These are phyloP conservation scores for Porodaedalea pini DNA, from an alignment of 1,284 basidiomycete species.

Conservation along the genomic window DNA sequence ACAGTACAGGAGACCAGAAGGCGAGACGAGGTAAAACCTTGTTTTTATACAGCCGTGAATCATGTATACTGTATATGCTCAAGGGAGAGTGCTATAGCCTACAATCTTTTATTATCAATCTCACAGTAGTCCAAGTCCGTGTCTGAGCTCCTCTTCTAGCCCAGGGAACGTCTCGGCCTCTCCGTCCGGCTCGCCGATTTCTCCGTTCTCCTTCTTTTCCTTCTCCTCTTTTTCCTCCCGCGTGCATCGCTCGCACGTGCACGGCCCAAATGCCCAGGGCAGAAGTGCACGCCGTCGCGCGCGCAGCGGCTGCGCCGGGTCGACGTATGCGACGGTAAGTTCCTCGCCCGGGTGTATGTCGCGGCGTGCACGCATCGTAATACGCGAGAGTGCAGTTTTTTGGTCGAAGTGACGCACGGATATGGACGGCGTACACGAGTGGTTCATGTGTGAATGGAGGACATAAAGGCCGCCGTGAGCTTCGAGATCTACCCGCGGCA, in stretches of 20 bases:
- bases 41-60: too few relatives aligned
- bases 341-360: constrained; percentile 73
- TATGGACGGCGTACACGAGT: constrained; percentile 76
- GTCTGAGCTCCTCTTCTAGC: constrained; percentile 12
- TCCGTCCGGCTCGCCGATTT: constrained; percentile 17
- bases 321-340: constrained; percentile 75
- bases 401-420: constrained; percentile 69
- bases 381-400: constrained; percentile 59
- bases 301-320: constrained; percentile 53
- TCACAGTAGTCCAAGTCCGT: constrained; percentile 11
- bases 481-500: constrained; percentile 60
- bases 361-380: constrained; percentile 64
- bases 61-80: too few relatives aligned
- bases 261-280: constrained; percentile 74
- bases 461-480: constrained; percentile 83
- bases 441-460: constrained; percentile 86
- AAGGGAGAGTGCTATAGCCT: too few relatives aligned
- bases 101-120: too few relatives aligned
- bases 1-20: too few relatives aligned
- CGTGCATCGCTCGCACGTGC: constrained; percentile 64
- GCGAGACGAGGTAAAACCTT: too few relatives aligned
- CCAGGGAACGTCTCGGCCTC: constrained; percentile 15
- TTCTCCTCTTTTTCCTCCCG: constrained; percentile 35
- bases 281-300: constrained; percentile 57
- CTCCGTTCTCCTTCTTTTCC: constrained; percentile 34